Evolutionary conservation across 441 rosid genomes (phyloP), one percentile per base, ranked within the genome.

Genomic region (Croton setiger): DNA sequence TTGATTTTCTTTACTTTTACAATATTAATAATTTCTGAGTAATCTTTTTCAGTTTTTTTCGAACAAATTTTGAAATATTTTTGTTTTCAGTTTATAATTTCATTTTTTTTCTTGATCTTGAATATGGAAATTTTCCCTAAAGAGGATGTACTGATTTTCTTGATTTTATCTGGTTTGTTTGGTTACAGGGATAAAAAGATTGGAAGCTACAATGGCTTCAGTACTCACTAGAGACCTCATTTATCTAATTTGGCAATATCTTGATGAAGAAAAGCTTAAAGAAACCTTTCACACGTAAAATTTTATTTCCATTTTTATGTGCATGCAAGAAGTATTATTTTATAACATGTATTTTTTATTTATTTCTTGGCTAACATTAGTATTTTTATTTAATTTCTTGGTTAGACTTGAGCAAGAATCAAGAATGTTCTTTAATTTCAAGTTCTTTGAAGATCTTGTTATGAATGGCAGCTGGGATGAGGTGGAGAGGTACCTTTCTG

Each of bases 371-470:
- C 20, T 55, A 62, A 67, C 17, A 35, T 66, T 21, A 44, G 23
- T 14, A 36, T 17, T 66, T 27, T 66, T 10, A 11, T 64, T 49
- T 39, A 63, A 60, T 54, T 27, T 64, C 23, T 63, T 72, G 60
- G 66, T 60, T 63, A 86, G 90, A 73, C 88, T 86, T 53, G 88
- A 86, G 84, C 77, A 81, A 67, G 88, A 86, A 79, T 81, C 88
- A 11, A 83, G 86, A 17, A 66, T 84, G 57, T 86, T 73, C 78
- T 86, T 86, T 20, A 80, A 78, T 66, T 15, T 75, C 56, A 79
- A 78, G 71, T 63, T 76, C 77, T 81, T 86, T 20, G 88, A 86
- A 74, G 91, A 84, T 61, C 65, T 79, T 72, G 79, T 84, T 51
- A 69, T 73, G 20, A 67, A 21, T 27, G 91, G 88, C 41, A 71